These are phyloP conservation scores for Gossypium trilobum DNA, from an alignment of 441 rosid genomes.

Conservation along the genomic window DNA sequence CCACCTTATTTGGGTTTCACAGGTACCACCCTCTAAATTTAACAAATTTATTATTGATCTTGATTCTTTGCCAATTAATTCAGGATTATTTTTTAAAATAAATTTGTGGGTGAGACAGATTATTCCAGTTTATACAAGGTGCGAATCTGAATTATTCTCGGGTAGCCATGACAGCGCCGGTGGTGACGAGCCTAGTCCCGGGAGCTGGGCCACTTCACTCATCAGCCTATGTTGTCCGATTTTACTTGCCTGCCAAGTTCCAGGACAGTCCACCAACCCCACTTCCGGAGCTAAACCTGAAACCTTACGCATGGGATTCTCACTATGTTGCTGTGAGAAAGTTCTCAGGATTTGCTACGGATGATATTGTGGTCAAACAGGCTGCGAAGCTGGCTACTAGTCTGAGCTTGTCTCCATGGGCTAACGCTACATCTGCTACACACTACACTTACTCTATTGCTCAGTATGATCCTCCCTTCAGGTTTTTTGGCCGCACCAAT, in stretches of 20 bases:
- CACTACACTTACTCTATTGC: slow-evolving; percentile 50
- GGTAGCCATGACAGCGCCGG: slow-evolving; percentile 54
- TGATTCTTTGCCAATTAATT: background rate
- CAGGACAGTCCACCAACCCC: slow-evolving; percentile 51
- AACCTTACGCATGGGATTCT: slow-evolving; percentile 35
- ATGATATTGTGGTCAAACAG: slow-evolving; percentile 35
- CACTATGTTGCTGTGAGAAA: slow-evolving; percentile 48
- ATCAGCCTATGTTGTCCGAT: slow-evolving; percentile 39
- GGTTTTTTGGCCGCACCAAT: slow-evolving; percentile 43
- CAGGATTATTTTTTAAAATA: background rate
- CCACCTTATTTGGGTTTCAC: slow-evolving; percentile 56
- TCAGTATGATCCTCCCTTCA: slow-evolving; percentile 55
- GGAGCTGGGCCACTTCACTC: slow-evolving; percentile 58
- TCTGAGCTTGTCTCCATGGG: slow-evolving; percentile 52
- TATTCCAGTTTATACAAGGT: slow-evolving; percentile 59
- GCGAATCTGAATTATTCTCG: slow-evolving; percentile 60
- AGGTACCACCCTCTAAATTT: slow-evolving; percentile 21
- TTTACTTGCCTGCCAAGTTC: slow-evolving; percentile 54
- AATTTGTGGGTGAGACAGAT: slow-evolving; percentile 21
- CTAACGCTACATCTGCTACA: slow-evolving; percentile 33
- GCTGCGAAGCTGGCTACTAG: slow-evolving; percentile 49
- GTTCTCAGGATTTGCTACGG: slow-evolving; percentile 56
- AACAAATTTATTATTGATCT: background rate
- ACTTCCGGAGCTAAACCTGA: slow-evolving; percentile 42
- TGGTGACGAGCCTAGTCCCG: slow-evolving; percentile 51